Evolutionary conservation across 106 monocot genomes (phyloP).

Genomic region (Ottelia alismoides): DNA sequence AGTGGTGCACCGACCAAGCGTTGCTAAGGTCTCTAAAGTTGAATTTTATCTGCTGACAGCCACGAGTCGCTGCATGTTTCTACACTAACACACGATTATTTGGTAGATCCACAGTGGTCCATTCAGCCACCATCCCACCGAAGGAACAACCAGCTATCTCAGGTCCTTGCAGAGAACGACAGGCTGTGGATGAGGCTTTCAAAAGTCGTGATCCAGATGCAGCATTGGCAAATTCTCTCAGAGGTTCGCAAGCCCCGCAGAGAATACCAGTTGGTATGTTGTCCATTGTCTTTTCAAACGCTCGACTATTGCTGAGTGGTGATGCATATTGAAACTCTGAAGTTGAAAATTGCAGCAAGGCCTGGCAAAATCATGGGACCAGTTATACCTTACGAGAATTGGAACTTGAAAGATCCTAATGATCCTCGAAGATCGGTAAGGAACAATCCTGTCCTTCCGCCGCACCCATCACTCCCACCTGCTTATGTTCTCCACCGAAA

Average conservation of each 20-base stretch:
- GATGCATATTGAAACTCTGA: not conserved
- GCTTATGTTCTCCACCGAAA: slow-evolving; percentile 20
- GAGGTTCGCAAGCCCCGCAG: slow-evolving; percentile 28
- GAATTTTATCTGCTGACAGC: not conserved
- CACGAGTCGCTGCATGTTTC: not conserved
- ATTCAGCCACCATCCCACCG: slow-evolving; percentile 46
- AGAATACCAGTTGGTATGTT: slow-evolving; percentile 33
- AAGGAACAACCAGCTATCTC: slow-evolving; percentile 29
- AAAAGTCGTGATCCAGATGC: slow-evolving; percentile 22
- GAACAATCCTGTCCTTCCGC: slow-evolving; percentile 29
- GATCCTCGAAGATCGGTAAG: slow-evolving; percentile 56
- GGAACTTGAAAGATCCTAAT: slow-evolving; percentile 28
- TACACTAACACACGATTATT: not conserved
- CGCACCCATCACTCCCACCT: slow-evolving; percentile 20
- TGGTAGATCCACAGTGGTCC: slow-evolving; percentile 64
- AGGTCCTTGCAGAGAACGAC: slow-evolving; percentile 13
- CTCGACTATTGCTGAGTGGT: not conserved
- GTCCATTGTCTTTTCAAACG: not conserved
- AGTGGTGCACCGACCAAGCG: not conserved
- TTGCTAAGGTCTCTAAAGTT: not conserved
- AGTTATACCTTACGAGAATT: slow-evolving; percentile 51
- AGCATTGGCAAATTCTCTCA: slow-evolving; percentile 8
- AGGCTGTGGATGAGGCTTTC: slow-evolving; percentile 8
- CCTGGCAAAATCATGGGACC: slow-evolving; percentile 66
- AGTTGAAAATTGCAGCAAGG: slow-evolving; percentile 29